Base-by-base conservation (phyloP, 805 yeast species). In the Pichia californica region DNA sequence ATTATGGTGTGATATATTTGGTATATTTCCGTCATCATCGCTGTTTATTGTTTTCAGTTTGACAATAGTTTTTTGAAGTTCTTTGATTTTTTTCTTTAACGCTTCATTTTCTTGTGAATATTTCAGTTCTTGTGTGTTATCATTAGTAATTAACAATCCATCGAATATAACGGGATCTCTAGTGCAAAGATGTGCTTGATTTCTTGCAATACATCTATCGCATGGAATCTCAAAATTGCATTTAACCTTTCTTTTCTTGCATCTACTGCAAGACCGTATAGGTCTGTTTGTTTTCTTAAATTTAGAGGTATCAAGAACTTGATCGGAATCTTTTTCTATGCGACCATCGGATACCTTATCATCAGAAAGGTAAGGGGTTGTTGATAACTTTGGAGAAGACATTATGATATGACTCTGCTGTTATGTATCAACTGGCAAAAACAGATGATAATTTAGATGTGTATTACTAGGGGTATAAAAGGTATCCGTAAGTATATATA, bases 171-270 rank as follows among this genome's bases (percentile, higher is more conserved):
- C 55, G 2, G 62, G 60, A 45, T 65, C 70, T 38, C 64, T 50
- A 7, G 56, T 44, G 45, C 70, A 65, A 15, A 55, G 33, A 44
- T 56, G 60, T 3, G 56, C 65, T 35, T 54, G 47, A 33, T 61
- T 58, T 42, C 67, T 49, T 8, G 54, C 51, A 14, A 63, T 59
- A 46, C 79, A 71, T 14, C 64, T 62, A 30, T 67, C 63, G 49
- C 79, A 74, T 1, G 79, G 79, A 21, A 59, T 58, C 26, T 62
- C 62, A 15, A 73, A 70, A 51, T 74, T 69, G 52, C 79, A 74
- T 48, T 70, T 73, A 41, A 70, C 71, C 53, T 74, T 73, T 27
- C 75, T 58, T 46, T 60, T 63, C 34, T 73, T 61, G 52, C 79
- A 74, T 41, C 63, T 62, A 43, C 62, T 64, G 51, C 79, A 74